Conservation (phyloP, 441 rosid genomes). For the Euphorbia schlechtendalii region DNA sequence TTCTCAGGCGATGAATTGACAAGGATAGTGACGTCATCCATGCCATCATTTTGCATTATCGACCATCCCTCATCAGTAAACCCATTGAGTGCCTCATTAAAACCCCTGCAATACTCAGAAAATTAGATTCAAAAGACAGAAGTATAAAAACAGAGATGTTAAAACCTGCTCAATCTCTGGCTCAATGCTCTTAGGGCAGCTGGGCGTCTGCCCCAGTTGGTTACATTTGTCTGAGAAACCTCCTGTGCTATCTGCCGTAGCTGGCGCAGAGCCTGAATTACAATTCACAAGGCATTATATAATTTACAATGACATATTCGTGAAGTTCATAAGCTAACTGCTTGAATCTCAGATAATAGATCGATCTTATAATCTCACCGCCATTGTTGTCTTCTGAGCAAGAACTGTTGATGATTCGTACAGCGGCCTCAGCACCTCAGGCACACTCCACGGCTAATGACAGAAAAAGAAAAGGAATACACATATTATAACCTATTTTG, state of each 20-base stretch:
- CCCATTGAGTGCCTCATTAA: constrained; percentile 93
- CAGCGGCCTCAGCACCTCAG: too few relatives aligned
- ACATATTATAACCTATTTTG: constrained; percentile 5
- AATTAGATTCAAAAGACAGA: constrained; percentile 18
- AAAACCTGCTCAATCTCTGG: constrained; percentile 91
- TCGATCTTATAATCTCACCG: too few relatives aligned
- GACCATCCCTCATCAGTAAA: constrained; percentile 98
- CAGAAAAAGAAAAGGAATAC: constrained; percentile 19
- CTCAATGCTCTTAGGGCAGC: constrained; percentile 86
- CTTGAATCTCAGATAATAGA: too few relatives aligned
- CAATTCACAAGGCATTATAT: constrained; percentile 12
- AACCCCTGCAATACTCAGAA: constrained; percentile 48
- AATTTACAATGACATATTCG: too few relatives aligned
- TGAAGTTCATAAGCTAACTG: too few relatives aligned
- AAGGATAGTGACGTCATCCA: constrained; percentile 89
- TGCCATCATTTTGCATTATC: constrained; percentile 74
- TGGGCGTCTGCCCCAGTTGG: constrained; percentile 89
- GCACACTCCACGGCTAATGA: constrained; percentile 41
- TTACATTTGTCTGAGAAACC: constrained; percentile 68
- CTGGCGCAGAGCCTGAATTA: constrained; percentile 70
- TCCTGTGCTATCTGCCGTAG: constrained; percentile 91
- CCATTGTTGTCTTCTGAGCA: too few relatives aligned
- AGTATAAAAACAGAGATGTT: too few relatives aligned
- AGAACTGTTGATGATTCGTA: too few relatives aligned
- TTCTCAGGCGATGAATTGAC: constrained; percentile 90